These are phyloP conservation scores for Phytophthora cactorum DNA, from an alignment of 352 stramenopile genomes.

Conservation along the genomic window DNA sequence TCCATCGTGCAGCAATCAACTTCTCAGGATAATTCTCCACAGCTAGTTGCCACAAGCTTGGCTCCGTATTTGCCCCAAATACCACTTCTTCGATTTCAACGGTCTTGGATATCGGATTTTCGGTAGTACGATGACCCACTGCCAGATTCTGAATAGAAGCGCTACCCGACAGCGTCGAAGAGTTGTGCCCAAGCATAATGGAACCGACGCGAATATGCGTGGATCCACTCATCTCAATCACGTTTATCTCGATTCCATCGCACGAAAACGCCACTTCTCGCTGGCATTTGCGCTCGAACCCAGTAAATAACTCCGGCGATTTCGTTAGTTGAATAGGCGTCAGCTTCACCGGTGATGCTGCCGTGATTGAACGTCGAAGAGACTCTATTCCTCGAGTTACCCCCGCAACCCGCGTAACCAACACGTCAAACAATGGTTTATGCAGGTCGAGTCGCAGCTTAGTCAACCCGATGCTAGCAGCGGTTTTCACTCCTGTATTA, in stretches of 20 bases:
- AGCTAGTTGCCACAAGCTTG: constrained; percentile 70
- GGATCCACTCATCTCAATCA: constrained; percentile 36
- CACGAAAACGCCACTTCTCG: constrained; percentile 40
- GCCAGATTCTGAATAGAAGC: constrained; percentile 73
- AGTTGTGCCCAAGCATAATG: constrained; percentile 43
- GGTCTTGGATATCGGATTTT: constrained; percentile 4
- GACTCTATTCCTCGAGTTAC: constrained; percentile 17
- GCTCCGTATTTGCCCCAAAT: constrained; percentile 70
- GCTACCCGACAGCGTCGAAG: constrained; percentile 28
- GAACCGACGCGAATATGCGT: constrained; percentile 67
- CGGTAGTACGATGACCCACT: constrained; percentile 42
- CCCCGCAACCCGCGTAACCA: constrained; percentile 21
- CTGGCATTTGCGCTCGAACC: constrained; percentile 11
- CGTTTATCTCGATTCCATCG: constrained; percentile 65
- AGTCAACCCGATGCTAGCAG: constrained; percentile 29
- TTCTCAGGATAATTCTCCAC: constrained; percentile 80
- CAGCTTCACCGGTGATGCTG: constrained; percentile 4
- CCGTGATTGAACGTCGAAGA: constrained; percentile 17
- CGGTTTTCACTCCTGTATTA: constrained; percentile 2
- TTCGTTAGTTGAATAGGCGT: constrained; percentile 9
- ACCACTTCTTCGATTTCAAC: constrained; percentile 62
- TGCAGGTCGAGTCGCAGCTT: constrained; percentile 43
- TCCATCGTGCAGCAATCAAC: constrained; percentile 66
- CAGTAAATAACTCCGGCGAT: background rate
- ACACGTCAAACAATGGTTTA: constrained; percentile 33